phyloP scores from a whole-genome alignment of 2,329 filamentous ascomycete species.

The Fusarium pseudocircinatum region DNA sequence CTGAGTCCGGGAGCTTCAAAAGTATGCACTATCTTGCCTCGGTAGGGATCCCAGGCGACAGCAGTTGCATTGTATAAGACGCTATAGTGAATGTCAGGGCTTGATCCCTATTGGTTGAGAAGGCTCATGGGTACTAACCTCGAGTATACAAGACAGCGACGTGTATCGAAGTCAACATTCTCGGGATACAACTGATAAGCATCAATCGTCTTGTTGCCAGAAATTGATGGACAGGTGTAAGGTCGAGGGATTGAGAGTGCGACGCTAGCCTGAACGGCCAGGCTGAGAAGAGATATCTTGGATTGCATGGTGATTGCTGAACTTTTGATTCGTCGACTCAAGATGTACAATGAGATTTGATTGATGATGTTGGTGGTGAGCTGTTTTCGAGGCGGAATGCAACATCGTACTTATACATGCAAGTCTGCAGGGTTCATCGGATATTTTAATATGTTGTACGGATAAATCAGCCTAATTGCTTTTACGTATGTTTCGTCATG shows the following conservation, averaged over 20 bases:
- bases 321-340: no score
- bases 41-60: constrained; percentile 15
- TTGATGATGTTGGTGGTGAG: not conserved
- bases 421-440: not conserved
- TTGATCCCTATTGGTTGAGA: fast-evolving
- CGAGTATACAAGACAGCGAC: constrained; percentile 4
- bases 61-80: constrained; percentile 8
- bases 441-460: not conserved
- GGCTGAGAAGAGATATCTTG: not conserved
- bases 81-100: not conserved
- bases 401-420: not conserved
- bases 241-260: not conserved
- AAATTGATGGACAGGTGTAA: not conserved
- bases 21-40: constrained; percentile 36
- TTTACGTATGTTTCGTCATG: not conserved
- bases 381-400: not conserved
- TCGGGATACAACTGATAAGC: constrained; percentile 8
- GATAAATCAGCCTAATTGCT: no score
- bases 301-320: not conserved
- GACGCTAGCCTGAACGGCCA: not conserved
- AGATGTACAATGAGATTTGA: not conserved
- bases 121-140: not conserved
- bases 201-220: not conserved
- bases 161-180: constrained; percentile 14
- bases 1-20: constrained; percentile 46